These are phyloP conservation scores for Saccharomyces eubayanus DNA, from an alignment of 805 yeast species.

Conservation along the genomic window DNA sequence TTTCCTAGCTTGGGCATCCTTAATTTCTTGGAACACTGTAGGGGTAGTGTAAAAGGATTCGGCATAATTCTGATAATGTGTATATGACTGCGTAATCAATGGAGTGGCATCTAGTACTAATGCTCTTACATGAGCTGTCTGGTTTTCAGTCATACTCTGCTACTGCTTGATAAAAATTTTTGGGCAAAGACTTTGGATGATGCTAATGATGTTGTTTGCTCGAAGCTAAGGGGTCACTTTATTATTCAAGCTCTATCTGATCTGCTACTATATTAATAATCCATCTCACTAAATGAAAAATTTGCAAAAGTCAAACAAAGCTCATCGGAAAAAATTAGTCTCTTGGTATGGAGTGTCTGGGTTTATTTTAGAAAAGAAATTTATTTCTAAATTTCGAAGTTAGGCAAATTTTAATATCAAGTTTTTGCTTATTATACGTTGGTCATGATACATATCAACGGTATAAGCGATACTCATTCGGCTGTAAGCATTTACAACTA, in stretches of 20 bases:
- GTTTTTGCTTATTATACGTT: too few relatives aligned
- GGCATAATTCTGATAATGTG: constrained; percentile 64
- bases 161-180: not conserved
- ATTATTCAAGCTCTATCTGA: not conserved
- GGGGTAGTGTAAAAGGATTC: constrained; percentile 79
- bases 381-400: not conserved
- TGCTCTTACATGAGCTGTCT: constrained; percentile 37
- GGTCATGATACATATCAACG: too few relatives aligned
- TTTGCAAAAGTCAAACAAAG: not conserved
- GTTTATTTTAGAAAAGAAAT: not conserved
- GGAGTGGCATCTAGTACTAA: constrained; percentile 94
- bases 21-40: constrained; percentile 78
- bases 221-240: not conserved
- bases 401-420: not conserved
- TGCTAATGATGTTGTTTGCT: not conserved
- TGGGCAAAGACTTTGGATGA: not conserved
- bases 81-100: constrained; percentile 73
- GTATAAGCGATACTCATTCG: too few relatives aligned
- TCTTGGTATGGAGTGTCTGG: not conserved
- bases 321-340: not conserved
- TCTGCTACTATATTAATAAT: not conserved
- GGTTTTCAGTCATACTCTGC: constrained; percentile 3
- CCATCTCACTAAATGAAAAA: not conserved
- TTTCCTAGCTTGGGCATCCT: constrained; percentile 74
- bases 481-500: too few relatives aligned